Evolutionary conservation across 805 yeast genomes (phyloP).

Genomic region (Komagataella pseudopastoris): DNA sequence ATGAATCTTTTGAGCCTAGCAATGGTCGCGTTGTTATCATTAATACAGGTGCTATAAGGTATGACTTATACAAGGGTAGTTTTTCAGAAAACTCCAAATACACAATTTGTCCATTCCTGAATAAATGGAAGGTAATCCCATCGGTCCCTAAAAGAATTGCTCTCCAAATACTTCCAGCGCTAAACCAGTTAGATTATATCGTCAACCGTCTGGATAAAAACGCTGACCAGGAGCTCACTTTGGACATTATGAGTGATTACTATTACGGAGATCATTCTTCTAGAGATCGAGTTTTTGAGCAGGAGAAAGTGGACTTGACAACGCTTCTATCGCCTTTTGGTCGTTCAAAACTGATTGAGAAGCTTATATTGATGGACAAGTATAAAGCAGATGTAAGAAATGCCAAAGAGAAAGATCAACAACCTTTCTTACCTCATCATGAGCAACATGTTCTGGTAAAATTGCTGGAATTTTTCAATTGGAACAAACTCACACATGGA

Average conservation of each 20-base stretch:
- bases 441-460: constrained; percentile 1
- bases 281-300: neutral
- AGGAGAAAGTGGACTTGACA: constrained; percentile 11
- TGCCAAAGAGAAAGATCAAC: neutral
- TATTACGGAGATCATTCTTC: neutral
- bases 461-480: constrained; percentile 2
- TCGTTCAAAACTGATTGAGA: constrained; percentile 5
- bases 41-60: constrained; percentile 82
- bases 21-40: constrained; percentile 43
- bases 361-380: neutral
- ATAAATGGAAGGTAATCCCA: constrained; percentile 58
- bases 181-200: constrained; percentile 46
- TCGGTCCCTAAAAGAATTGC: constrained; percentile 50
- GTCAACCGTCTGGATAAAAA: constrained; percentile 2
- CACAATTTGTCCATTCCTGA: constrained; percentile 76
- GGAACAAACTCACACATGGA: constrained; percentile 35
- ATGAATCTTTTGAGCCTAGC: constrained; percentile 4
- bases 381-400: constrained; percentile 5
- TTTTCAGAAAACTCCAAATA: constrained; percentile 71
- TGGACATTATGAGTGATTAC: neutral
- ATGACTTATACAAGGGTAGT: constrained; percentile 74
- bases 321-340: constrained; percentile 13
- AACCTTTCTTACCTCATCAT: constrained; percentile 1
- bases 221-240: constrained; percentile 1
- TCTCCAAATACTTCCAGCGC: constrained; percentile 29